Evolutionary conservation across 83 land plant species (phyloP).

Genomic region (Thuja plicata): DNA sequence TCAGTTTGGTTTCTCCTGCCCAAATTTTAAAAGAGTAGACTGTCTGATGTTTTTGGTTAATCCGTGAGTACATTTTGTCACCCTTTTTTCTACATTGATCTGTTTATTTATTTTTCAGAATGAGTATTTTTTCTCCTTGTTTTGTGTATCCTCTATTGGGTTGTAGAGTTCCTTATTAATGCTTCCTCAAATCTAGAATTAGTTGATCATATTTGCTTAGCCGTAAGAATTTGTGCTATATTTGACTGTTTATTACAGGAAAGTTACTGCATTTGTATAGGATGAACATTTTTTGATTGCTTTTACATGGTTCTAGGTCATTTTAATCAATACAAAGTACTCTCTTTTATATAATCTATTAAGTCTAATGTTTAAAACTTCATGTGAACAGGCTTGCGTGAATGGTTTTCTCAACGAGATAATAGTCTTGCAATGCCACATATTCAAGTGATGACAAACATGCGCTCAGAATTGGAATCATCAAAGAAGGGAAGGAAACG

Average conservation of each 20-base stretch:
- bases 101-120: neutral
- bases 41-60: neutral
- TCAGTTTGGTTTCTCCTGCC: neutral
- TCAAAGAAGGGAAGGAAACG: conserved; percentile 39
- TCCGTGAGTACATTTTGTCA: neutral
- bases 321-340: neutral
- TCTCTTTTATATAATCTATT: neutral
- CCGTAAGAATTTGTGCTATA: neutral
- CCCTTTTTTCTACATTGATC: neutral
- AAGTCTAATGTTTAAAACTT: neutral
- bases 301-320: neutral
- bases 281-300: neutral
- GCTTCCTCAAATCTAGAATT: neutral
- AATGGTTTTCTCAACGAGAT: conserved; percentile 85
- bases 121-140: neutral
- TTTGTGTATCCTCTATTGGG: neutral
- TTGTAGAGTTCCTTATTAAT: neutral
- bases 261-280: neutral
- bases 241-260: neutral
- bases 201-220: neutral
- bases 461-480: conserved; percentile 39
- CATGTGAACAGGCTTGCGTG: conserved; percentile 67
- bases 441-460: conserved; percentile 62
- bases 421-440: conserved; percentile 52
- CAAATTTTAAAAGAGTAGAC: neutral